phyloP scores from a whole-genome alignment of 2,329 filamentous ascomycete species.

The Colletotrichum theobromicola region DNA sequence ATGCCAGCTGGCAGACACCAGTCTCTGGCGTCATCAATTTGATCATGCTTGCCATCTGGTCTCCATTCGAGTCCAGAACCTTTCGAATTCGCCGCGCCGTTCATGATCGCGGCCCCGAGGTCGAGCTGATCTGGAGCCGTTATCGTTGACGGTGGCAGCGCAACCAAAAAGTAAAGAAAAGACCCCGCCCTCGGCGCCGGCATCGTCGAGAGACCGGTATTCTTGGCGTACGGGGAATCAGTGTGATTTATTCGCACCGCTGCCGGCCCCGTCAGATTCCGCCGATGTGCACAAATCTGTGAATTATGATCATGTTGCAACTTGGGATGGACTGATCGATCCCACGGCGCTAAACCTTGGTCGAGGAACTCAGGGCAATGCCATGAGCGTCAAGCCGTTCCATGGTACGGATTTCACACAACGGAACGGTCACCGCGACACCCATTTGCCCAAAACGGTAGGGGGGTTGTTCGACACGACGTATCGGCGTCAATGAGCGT shows the following conservation, averaged over 20 bases:
- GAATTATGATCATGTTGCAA: background rate
- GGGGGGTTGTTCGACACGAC: background rate
- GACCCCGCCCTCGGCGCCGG: slow-evolving; percentile 14
- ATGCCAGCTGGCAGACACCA: background rate
- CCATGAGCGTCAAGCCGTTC: background rate
- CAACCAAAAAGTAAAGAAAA: background rate
- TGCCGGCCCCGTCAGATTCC: background rate
- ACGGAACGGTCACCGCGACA: background rate
- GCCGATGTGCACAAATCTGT: background rate
- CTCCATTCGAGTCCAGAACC: background rate
- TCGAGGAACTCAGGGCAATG: background rate
- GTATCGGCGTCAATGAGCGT: background rate
- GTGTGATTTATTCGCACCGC: background rate
- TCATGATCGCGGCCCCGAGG: background rate
- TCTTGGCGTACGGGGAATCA: background rate
- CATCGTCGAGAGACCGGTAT: background rate
- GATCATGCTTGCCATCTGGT: slow-evolving; percentile 3
- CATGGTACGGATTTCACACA: background rate
- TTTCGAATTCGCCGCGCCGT: background rate
- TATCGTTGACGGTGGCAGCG: background rate
- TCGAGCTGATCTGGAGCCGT: background rate
- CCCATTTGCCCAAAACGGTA: background rate
- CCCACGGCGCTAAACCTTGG: background rate
- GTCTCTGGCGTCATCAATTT: slow-evolving; percentile 12
- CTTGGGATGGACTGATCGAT: background rate